A percentile compares a stretch with the other conserved stretches of the same genome.
These are phyloP conservation scores for Fusarium duplospermum DNA, from an alignment of 2,329 filamentous ascomycete species.

Conservation along the genomic window DNA sequence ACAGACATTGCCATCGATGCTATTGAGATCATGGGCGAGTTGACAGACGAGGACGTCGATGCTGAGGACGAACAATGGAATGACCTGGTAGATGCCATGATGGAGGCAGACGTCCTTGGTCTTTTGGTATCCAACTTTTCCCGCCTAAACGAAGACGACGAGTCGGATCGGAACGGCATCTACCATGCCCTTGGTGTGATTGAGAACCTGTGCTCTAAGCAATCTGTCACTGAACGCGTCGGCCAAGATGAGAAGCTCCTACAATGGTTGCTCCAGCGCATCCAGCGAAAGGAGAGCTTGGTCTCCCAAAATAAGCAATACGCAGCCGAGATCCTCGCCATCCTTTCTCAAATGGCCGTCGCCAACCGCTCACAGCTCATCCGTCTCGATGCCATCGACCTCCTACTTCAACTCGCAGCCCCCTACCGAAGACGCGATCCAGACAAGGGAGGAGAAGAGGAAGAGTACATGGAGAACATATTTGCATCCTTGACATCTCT, in stretches of 20 bases:
- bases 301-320: constrained; percentile 96
- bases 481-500: constrained; percentile 89
- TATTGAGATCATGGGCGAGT: constrained; percentile 88
- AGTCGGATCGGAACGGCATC: constrained; percentile 82
- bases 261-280: constrained; percentile 81
- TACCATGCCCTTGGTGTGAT: constrained; percentile 87
- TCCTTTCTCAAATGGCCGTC: constrained; percentile 81
- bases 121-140: constrained; percentile 82
- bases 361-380: constrained; percentile 74
- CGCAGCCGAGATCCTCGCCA: constrained; percentile 89
- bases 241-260: constrained; percentile 76
- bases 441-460: constrained; percentile 85
- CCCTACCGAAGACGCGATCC: constrained; percentile 89
- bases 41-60: constrained; percentile 92
- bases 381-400: constrained; percentile 78
- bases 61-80: constrained; percentile 87
- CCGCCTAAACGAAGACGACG: constrained; percentile 79
- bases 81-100: constrained; percentile 73
- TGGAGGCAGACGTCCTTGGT: constrained; percentile 78
- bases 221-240: constrained; percentile 76
- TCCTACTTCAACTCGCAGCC: constrained; percentile 84
- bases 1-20: constrained; percentile 95
- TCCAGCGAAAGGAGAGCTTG: constrained; percentile 73
- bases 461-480: constrained; percentile 94
- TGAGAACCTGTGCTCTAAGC: constrained; percentile 85